phyloP scores from a whole-genome alignment of 2,329 filamentous ascomycete genomes.

The Neofusicoccum kwambonambiense region DNA sequence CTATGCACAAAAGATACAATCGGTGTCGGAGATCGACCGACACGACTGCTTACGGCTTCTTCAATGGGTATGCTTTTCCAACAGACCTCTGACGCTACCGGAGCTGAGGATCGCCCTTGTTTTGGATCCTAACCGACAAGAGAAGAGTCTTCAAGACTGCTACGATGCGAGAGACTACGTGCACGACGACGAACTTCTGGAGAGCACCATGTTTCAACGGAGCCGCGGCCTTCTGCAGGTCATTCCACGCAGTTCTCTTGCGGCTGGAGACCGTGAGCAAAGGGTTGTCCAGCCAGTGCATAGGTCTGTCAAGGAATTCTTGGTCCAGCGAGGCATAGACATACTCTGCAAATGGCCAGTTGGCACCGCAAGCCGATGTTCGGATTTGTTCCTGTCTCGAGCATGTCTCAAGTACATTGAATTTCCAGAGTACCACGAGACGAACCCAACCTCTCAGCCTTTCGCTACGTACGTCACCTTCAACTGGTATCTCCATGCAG shows the following conservation, averaged over 20 bases:
- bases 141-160: background rate
- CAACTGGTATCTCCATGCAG: background rate
- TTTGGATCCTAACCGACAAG: background rate
- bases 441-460: background rate
- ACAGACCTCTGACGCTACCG: background rate
- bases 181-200: background rate
- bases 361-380: background rate
- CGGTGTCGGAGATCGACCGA: background rate
- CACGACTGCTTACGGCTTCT: background rate
- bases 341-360: background rate
- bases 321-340: background rate
- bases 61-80: constrained; percentile 4
- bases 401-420: background rate
- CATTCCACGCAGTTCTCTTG: background rate
- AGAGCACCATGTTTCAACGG: background rate
- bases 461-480: background rate
- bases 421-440: background rate
- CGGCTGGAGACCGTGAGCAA: background rate
- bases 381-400: background rate
- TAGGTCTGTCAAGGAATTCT: background rate
- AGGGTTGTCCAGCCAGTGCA: background rate
- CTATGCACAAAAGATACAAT: background rate
- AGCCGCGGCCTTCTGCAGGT: background rate
- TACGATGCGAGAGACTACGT: background rate
- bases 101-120: background rate